phyloP scores from a whole-genome alignment of 2,329 filamentous ascomycete species.

The Fusarium sulawesiense region DNA sequence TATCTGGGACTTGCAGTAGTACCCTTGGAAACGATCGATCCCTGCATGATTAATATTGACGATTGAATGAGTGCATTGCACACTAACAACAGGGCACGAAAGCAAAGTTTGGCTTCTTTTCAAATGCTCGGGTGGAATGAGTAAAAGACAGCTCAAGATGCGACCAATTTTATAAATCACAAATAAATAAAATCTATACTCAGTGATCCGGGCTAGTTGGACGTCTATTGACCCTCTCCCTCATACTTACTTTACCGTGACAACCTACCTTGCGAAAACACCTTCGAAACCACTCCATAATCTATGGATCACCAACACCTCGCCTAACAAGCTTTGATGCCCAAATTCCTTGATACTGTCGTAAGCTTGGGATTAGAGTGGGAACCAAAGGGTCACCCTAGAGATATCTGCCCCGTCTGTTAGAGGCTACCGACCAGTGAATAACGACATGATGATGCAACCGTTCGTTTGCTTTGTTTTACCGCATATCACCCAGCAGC shows the following conservation, averaged over 20 bases:
- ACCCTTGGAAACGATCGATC: constrained; percentile 9
- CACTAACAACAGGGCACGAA: background rate
- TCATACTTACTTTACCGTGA: background rate
- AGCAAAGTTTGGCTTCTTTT: background rate
- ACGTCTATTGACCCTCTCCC: background rate
- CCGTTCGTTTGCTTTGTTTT: background rate
- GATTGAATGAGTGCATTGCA: background rate
- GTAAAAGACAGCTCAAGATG: background rate
- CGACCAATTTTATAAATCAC: no score
- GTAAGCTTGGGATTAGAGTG: constrained; percentile 16
- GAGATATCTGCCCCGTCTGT: constrained; percentile 3
- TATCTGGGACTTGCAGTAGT: background rate
- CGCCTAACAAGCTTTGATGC: constrained; percentile 4
- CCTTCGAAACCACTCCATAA: background rate
- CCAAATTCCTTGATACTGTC: constrained; percentile 4
- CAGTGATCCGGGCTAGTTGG: no score
- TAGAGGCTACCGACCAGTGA: background rate
- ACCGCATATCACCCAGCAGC: background rate
- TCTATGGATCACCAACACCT: background rate
- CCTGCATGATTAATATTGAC: constrained; percentile 1
- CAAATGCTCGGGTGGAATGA: background rate
- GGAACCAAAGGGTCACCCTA: background rate
- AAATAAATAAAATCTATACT: background rate
- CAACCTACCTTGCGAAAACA: background rate
- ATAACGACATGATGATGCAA: constrained; percentile 31